phyloP scores from a whole-genome alignment of 257 asterid genomes.

The Handroanthus guayacan region DNA sequence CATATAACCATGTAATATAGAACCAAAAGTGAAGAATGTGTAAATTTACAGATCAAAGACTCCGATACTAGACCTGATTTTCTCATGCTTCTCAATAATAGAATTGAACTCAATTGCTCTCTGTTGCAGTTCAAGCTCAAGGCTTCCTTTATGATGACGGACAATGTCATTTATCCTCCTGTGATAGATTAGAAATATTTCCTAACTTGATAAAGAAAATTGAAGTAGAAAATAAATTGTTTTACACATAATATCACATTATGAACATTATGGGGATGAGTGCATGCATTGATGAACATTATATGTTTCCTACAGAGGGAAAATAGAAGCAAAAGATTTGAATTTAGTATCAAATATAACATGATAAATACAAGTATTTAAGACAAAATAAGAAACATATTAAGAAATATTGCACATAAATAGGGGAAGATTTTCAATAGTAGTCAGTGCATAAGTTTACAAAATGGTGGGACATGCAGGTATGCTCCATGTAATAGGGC shows the following conservation, averaged over 20 bases:
- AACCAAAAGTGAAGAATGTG: constrained; percentile 18
- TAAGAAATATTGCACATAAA: not conserved
- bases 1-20: constrained; percentile 28
- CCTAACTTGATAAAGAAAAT: constrained; percentile 18
- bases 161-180: constrained; percentile 78
- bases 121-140: constrained; percentile 91
- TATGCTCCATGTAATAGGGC: constrained; percentile 2
- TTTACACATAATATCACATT: constrained; percentile 11
- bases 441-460: not conserved
- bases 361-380: constrained; percentile 10
- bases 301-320: not conserved
- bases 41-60: constrained; percentile 17
- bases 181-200: constrained; percentile 32
- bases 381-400: not conserved
- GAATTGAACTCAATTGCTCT: constrained; percentile 89
- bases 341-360: not conserved
- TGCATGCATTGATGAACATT: constrained; percentile 20
- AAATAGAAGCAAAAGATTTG: not conserved
- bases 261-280: not conserved
- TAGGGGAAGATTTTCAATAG: not conserved
- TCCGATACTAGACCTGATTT: constrained; percentile 61
- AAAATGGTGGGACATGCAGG: constrained; percentile 13
- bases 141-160: constrained; percentile 67
- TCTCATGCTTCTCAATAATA: constrained; percentile 72
- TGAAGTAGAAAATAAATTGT: constrained; percentile 1